Evolutionary conservation across 1,284 basidiomycete species (phyloP).

Genomic region (Neonothopanus nambi): DNA sequence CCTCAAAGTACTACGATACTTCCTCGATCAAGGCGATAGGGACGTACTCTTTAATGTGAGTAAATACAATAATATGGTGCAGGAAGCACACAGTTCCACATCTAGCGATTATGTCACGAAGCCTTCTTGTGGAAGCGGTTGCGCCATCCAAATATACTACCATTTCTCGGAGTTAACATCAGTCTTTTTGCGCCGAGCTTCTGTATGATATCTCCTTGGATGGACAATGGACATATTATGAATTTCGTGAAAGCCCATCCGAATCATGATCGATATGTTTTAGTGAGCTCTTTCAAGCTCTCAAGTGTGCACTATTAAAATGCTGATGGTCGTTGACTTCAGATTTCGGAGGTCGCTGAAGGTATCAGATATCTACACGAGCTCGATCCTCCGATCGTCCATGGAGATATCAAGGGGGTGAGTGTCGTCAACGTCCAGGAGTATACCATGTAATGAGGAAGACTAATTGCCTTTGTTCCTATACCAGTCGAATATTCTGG

Average conservation of each 20-base stretch:
- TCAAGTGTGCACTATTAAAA: background rate
- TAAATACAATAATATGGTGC: background rate
- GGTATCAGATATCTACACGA: constrained; percentile 20
- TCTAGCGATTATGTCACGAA: constrained; percentile 13
- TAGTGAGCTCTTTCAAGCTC: background rate
- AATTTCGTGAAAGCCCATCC: constrained; percentile 6
- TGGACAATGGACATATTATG: constrained; percentile 16
- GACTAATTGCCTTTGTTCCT: background rate
- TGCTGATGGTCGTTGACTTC: background rate
- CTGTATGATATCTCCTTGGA: constrained; percentile 20
- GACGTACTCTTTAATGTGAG: constrained; percentile 7
- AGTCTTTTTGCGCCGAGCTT: constrained; percentile 13
- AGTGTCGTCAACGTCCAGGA: background rate
- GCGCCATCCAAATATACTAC: constrained; percentile 19
- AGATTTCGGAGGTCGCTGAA: constrained; percentile 14
- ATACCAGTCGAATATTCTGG: constrained; percentile 12
- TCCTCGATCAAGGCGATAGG: background rate
- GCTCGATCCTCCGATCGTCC: constrained; percentile 16
- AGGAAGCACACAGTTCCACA: background rate
- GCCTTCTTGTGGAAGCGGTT: constrained; percentile 19
- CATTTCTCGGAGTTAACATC: constrained; percentile 16
- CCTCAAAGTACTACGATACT: constrained; percentile 17
- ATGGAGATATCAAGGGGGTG: constrained; percentile 22
- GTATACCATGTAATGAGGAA: too few species aligned
- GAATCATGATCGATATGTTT: background rate